Evolutionary conservation across 1,284 basidiomycete genomes (phyloP).

Genomic region (Amylostereum areolatum): DNA sequence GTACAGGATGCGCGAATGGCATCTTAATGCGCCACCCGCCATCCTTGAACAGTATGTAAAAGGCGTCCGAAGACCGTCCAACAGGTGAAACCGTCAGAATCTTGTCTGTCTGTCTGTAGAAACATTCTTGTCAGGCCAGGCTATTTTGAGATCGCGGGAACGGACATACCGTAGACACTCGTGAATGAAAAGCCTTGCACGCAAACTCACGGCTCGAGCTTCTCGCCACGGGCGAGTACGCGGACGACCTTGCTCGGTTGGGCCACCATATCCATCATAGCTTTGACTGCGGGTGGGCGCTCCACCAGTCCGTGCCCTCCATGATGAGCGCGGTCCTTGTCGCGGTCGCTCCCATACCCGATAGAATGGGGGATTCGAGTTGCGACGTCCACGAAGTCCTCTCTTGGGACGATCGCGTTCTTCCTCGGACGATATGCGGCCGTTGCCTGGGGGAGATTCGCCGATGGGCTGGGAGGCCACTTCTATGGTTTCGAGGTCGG

Average conservation of each 20-base stretch:
- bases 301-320: conserved; percentile 46
- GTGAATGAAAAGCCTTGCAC: no score
- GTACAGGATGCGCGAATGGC: no score
- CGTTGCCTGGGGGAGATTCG: conserved; percentile 1
- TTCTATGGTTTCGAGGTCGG: conserved; percentile 51
- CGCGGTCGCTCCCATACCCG: conserved; percentile 8
- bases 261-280: conserved; percentile 68
- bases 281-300: conserved; percentile 63
- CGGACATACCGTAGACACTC: background rate
- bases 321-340: conserved; percentile 2
- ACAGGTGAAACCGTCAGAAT: background rate
- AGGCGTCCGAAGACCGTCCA: background rate
- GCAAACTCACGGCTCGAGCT: conserved; percentile 45
- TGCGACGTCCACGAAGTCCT: conserved; percentile 19
- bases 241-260: conserved; percentile 68
- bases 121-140: no score
- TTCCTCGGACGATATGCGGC: conserved; percentile 13
- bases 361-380: conserved; percentile 15
- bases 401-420: conserved; percentile 19
- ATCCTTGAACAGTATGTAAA: background rate
- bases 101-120: background rate
- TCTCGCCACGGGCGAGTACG: conserved; percentile 74
- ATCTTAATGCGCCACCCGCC: background rate
- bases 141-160: background rate
- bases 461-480: conserved; percentile 33